Base-by-base conservation (phyloP, 257 asterid genomes). In the Nemophila menziesii region DNA sequence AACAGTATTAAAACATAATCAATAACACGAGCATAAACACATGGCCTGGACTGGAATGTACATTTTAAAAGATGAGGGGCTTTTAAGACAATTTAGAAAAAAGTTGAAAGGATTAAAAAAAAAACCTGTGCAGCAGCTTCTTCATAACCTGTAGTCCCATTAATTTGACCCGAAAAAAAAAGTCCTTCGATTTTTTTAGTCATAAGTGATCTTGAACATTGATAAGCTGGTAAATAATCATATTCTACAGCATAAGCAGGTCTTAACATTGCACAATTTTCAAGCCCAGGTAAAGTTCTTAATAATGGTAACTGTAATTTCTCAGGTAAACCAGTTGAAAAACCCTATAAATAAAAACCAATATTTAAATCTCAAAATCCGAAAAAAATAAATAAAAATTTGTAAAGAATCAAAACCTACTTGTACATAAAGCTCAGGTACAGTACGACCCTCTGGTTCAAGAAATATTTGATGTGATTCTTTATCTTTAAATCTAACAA, bases 111-210 rank as follows among this genome's bases (percentile, higher is more conserved):
- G 20, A 48, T 48, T n/a, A n/a, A n/a, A n/a, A n/a, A n/a, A 33
- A 63, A 56, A 49, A 89, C 98, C 98, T 89, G 98, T 24, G 98
- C 90, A 59, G 98, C 98, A 49, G 98, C 98, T 73, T 89, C 98
- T 69, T 89, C 98, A 49, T 89, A 89, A 43, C 98, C 98, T 29
- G 98, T 89, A 49, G 98, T 89, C 52, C 95, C 98, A 60, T 89
- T 89, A 65, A 89, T 89, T 67, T 89, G 98, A 62, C 98, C 98
- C 1, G 98, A 84, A 77, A 89, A 89, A 65, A 89, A 89, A 39
- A 89, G 92, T 17, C 98, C 98, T 73, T 78, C 87, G 29, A 89
- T 67, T 63, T 68, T 84, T 67, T 89, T 89, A 18, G 98, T 89
- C 98, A 89, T 89, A 59, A 89, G 95, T 39, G 94, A 73, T 64